A percentile compares a stretch with the other conserved stretches of the same genome.
Evolutionary conservation across 306 rosid genomes (phyloP).

Genomic region (Carpinus viminea): DNA sequence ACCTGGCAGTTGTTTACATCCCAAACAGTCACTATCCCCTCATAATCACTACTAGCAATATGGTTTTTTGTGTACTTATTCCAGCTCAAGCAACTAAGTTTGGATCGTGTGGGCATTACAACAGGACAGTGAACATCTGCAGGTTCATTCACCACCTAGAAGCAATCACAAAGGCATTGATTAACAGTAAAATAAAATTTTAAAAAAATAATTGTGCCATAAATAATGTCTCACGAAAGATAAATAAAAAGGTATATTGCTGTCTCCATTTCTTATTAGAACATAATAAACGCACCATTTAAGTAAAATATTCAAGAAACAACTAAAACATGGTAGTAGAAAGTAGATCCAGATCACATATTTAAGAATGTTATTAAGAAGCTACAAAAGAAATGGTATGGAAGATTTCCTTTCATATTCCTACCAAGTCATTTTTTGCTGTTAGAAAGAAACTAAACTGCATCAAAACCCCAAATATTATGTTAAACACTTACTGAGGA

Average conservation of each 20-base stretch:
- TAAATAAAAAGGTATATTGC: background rate
- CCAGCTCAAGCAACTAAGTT: constrained; percentile 99
- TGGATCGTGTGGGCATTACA: constrained; percentile 91
- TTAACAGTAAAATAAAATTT: background rate
- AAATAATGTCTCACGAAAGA: too few species aligned
- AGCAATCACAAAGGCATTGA: constrained; percentile 25
- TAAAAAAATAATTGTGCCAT: too few species aligned
- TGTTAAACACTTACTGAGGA: constrained; percentile 55
- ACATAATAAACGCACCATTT: background rate
- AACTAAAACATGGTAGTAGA: background rate
- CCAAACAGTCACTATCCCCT: constrained; percentile 96
- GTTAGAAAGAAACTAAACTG: background rate
- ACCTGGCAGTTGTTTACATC: constrained; percentile 92
- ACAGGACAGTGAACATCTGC: constrained; percentile 84
- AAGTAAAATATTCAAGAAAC: background rate
- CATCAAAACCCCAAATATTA: background rate
- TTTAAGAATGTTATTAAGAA: background rate
- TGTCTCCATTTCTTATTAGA: background rate
- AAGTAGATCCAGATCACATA: background rate
- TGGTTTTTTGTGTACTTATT: constrained; percentile 82
- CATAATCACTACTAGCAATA: constrained; percentile 97
- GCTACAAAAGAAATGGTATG: background rate
- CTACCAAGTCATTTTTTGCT: background rate
- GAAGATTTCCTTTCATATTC: background rate
- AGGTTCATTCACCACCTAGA: constrained; percentile 89